These are phyloP conservation scores for Ascoidea tarda DNA, from an alignment of 805 yeast species.

Conservation along the genomic window DNA sequence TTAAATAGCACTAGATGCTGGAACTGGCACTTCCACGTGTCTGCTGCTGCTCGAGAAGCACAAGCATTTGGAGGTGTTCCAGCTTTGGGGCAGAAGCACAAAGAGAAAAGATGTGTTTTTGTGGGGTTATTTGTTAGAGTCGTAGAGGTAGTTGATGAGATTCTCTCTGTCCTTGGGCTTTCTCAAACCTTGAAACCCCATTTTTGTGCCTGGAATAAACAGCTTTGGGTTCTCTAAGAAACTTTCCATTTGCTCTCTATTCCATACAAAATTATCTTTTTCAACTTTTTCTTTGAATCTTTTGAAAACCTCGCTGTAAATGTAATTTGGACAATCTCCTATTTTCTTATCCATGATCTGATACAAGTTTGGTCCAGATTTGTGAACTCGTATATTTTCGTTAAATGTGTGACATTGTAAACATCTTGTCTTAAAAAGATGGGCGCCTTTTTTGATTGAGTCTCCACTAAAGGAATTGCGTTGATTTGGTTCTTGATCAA, in stretches of 20 bases:
- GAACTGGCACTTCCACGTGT: too few relatives aligned
- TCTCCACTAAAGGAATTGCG: background rate
- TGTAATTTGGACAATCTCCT: slow-evolving; percentile 84
- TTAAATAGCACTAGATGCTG: too few relatives aligned
- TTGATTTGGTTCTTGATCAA: background rate
- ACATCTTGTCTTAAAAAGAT: slow-evolving; percentile 97
- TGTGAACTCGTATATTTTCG: slow-evolving; percentile 80
- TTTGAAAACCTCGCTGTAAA: slow-evolving; percentile 76
- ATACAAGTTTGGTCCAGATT: slow-evolving; percentile 97
- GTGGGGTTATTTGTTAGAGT: slow-evolving; percentile 30
- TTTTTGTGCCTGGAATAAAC: slow-evolving; percentile 99
- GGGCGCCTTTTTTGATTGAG: slow-evolving; percentile 68
- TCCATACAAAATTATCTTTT: slow-evolving; percentile 45
- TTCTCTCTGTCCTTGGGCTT: slow-evolving; percentile 98
- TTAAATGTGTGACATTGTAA: slow-evolving; percentile 97
- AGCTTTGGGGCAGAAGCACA: too few relatives aligned
- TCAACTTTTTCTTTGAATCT: slow-evolving; percentile 63
- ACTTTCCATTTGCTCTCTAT: slow-evolving; percentile 77
- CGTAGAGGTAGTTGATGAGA: slow-evolving; percentile 69
- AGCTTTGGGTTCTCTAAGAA: slow-evolving; percentile 99
- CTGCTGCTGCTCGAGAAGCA: too few relatives aligned
- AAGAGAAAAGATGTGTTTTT: too few relatives aligned
- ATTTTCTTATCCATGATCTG: slow-evolving; percentile 89
- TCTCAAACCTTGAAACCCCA: slow-evolving; percentile 99
- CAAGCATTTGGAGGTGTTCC: too few relatives aligned